Base-by-base conservation (phyloP, 306 rosid species). In the Cucurbita pepo region DNA sequence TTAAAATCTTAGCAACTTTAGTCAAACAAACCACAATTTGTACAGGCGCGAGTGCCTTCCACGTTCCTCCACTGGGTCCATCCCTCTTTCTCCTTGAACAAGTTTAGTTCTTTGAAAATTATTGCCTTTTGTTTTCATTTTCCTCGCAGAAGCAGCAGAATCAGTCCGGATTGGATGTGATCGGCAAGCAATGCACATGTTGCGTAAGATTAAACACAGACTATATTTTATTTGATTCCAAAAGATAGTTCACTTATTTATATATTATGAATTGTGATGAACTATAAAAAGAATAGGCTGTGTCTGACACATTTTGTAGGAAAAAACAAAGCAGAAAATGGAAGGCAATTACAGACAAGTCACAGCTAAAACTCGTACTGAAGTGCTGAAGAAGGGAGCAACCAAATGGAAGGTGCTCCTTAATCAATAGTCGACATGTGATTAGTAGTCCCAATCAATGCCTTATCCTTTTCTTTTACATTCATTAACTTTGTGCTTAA, bases 321-420 rank as follows among this genome's bases (percentile, higher is more conserved):
- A 58, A 54, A 69, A 3, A 43, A 53, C 56, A 52, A 57, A 56
- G 44, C 21, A 69, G 55, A 59, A 76, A 34, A 56, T 44, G 37
- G 37, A 56, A 72, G 66, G 18, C 63, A 37, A 52, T 15, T 74
- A 76, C 78, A 63, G 44, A 73, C 76, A 56, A 54, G 34, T 63
- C 56, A 85, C 95, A 85, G 88, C 85, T 79, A 84, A 84, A 80
- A 65, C 73, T 30, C 66, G 84, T 80, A 77, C 81, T 61, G 58
- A 76, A 77, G 45, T 81, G 91, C 93, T 83, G 89, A 66, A 75
- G 72, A 78, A 61, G 88, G 79, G 81, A 78, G 81, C 84, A 79
- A 15, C 58, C 74, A 69, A 59, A 77, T 77, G 51, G 41, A 83
- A 55, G 50, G 12, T 71, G 76, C 72, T 77, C 60, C 21, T 34